Evolutionary conservation across 2,329 filamentous ascomycete species (phyloP).

Genomic region (Talaromyces sp.): DNA sequence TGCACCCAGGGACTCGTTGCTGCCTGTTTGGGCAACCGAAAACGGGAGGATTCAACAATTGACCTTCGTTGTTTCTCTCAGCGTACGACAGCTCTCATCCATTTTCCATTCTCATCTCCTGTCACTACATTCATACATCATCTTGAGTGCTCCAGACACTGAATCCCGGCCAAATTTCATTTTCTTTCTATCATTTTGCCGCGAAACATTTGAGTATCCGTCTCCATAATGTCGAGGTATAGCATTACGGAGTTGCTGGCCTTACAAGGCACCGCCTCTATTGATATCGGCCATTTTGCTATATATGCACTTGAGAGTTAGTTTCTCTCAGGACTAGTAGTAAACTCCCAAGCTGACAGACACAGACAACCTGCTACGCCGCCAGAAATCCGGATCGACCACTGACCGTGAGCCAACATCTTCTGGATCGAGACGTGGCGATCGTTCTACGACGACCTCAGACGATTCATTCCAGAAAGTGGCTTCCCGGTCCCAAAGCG

Average conservation of each 20-base stretch:
- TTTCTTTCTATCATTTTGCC: not conserved
- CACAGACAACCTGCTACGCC: conserved; percentile 26
- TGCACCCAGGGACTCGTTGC: not conserved
- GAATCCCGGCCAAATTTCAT: not conserved
- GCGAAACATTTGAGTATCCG: not conserved
- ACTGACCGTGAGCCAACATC: conserved; percentile 27
- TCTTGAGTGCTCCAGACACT: not conserved
- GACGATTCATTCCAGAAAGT: conserved; percentile 24
- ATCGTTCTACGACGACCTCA: conserved; percentile 16
- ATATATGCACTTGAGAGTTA: conserved; percentile 32
- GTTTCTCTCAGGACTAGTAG: conserved; percentile 12
- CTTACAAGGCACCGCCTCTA: conserved; percentile 28
- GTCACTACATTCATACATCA: conserved; percentile 4
- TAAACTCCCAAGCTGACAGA: not conserved
- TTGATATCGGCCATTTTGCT: conserved; percentile 28
- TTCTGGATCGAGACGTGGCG: not conserved
- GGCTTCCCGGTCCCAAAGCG: conserved; percentile 32
- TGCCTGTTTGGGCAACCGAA: not conserved
- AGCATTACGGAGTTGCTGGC: conserved; percentile 37
- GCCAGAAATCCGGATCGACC: conserved; percentile 22
- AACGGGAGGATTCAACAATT: not conserved
- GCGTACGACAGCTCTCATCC: not conserved
- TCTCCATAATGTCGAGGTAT: conserved; percentile 31
- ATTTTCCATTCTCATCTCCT: not conserved
- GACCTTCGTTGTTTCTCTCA: not conserved